Evolutionary conservation across 768 basidiomycete species (phyloP).

Genomic region (Lepiota venenata): DNA sequence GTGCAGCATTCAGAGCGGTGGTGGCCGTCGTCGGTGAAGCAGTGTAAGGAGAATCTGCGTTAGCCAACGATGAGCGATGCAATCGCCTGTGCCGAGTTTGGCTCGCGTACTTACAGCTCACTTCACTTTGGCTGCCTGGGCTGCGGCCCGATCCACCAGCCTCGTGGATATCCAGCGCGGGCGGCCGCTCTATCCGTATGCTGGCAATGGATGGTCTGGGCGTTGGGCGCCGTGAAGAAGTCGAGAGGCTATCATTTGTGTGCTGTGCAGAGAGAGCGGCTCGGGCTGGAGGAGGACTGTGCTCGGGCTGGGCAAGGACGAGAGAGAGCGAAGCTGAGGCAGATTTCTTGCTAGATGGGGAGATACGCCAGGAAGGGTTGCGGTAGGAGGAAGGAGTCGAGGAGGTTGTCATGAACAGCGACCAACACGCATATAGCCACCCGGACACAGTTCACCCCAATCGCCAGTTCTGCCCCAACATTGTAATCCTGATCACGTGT

Average conservation of each 20-base stretch:
- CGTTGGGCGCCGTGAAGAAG: background rate
- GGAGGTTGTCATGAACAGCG: conserved; percentile 5
- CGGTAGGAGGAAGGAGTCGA: conserved; percentile 2
- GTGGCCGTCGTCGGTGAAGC: background rate
- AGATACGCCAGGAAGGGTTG: background rate
- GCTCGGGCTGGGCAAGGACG: conserved; percentile 9
- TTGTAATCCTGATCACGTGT: background rate
- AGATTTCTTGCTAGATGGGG: background rate
- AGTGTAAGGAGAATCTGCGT: background rate
- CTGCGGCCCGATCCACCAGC: background rate
- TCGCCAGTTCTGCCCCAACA: background rate
- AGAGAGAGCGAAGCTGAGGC: conserved; percentile 2
- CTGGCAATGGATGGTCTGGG: background rate
- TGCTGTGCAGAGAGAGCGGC: conserved; percentile 2
- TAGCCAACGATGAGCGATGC: background rate
- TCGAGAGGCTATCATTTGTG: background rate
- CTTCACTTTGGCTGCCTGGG: background rate
- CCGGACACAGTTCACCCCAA: no score
- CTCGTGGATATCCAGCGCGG: background rate
- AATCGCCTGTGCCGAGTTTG: background rate
- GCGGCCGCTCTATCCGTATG: background rate
- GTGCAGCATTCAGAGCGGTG: background rate
- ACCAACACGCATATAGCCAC: background rate
- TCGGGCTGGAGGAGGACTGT: conserved; percentile 4
- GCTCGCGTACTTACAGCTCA: background rate